Evolutionary conservation across 1,284 basidiomycete species (phyloP).

Genomic region (Sphagnurus paluster): DNA sequence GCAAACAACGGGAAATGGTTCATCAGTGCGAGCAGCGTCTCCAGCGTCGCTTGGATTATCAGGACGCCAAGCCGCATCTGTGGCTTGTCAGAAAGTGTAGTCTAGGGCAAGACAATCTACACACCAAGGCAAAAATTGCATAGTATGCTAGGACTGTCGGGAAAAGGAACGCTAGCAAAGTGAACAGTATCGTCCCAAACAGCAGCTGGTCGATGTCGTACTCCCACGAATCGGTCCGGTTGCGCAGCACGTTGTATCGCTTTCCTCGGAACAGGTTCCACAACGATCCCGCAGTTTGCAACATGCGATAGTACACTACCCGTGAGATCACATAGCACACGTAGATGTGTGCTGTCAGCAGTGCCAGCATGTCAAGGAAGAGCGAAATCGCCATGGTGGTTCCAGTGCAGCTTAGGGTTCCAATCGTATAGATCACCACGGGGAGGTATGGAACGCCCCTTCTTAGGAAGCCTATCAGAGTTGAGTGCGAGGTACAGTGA

Average conservation of each 20-base stretch:
- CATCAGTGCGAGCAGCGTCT: conserved; percentile 72
- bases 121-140: conserved; percentile 74
- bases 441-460: conserved; percentile 44
- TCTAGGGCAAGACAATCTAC: neutral
- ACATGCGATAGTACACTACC: conserved; percentile 63
- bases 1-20: conserved; percentile 93
- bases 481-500: neutral
- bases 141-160: conserved; percentile 92
- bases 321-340: conserved; percentile 71
- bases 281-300: conserved; percentile 65
- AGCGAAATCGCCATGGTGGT: conserved; percentile 72
- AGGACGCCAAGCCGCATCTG: conserved; percentile 68
- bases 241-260: conserved; percentile 80
- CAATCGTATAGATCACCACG: conserved; percentile 47
- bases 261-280: conserved; percentile 97
- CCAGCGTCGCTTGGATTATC: conserved; percentile 57
- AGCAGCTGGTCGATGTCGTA: conserved; percentile 95
- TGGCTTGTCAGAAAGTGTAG: neutral
- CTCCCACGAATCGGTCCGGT: conserved; percentile 84
- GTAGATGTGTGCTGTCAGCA: conserved; percentile 76
- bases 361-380: conserved; percentile 61
- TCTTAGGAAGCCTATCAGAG: conserved; percentile 36
- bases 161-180: conserved; percentile 85
- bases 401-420: conserved; percentile 61
- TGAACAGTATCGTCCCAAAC: conserved; percentile 94